These are phyloP conservation scores for Aureobasidium sp. DNA, from an alignment of 2,329 filamentous ascomycete genomes.

Conservation along the genomic window DNA sequence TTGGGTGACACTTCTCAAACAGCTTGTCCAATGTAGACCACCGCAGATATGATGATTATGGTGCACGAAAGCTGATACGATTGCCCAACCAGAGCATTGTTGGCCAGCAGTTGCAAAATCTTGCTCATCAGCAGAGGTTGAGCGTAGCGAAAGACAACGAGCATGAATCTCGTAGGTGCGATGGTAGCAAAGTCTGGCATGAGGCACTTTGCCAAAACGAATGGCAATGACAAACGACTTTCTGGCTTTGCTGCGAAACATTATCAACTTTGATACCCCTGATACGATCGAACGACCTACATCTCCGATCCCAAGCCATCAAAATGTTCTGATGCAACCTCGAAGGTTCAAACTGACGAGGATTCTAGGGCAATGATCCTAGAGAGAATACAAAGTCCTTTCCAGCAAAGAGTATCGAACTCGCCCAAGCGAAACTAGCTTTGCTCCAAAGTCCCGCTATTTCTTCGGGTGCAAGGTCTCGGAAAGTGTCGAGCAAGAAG, in stretches of 20 bases:
- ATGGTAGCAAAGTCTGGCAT: neutral
- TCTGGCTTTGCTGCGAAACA: neutral
- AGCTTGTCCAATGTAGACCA: constrained; percentile 1
- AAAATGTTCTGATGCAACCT: neutral
- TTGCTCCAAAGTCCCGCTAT: neutral
- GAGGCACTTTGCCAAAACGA: neutral
- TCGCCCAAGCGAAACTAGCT: neutral
- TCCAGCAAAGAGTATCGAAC: neutral
- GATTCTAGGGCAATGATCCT: neutral
- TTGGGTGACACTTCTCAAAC: neutral
- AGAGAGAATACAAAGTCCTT: neutral
- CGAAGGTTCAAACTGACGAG: neutral
- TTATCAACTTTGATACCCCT: neutral
- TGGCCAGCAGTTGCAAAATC: neutral
- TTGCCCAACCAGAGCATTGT: neutral
- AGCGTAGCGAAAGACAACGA: neutral
- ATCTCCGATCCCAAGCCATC: neutral
- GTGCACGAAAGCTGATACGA: neutral
- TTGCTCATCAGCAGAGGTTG: neutral
- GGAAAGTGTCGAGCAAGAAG: neutral
- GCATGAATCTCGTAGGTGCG: neutral
- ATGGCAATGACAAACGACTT: neutral
- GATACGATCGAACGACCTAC: neutral
- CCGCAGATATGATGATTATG: neutral
- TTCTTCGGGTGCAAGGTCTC: neutral